phyloP scores from a whole-genome alignment of 2,329 filamentous ascomycete species.

The Ophiocordyceps australis region DNA sequence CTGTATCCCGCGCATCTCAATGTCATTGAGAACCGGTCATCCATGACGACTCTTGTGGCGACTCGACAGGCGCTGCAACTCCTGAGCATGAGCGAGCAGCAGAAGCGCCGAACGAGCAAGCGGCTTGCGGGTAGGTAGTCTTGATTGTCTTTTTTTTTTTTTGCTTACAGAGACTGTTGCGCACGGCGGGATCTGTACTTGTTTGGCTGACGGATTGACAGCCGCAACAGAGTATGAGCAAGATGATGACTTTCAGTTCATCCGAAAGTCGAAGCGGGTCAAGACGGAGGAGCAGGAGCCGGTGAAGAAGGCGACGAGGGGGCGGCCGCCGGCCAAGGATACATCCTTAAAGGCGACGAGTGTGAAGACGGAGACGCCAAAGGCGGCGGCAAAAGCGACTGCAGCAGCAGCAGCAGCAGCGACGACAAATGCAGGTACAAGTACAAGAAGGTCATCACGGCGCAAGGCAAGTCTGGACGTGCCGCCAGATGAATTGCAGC shows the following conservation, averaged over 20 bases:
- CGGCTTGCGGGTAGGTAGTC: slow-evolving; percentile 38
- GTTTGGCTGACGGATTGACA: slow-evolving; percentile 4
- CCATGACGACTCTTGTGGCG: slow-evolving; percentile 54
- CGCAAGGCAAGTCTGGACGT: slow-evolving; percentile 21
- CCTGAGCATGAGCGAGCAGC: slow-evolving; percentile 51
- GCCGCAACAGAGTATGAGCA: slow-evolving; percentile 40
- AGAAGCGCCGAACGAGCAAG: slow-evolving; percentile 44
- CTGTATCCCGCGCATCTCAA: no score
- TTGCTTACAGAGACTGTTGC: no score
- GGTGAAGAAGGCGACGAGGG: slow-evolving; percentile 20
- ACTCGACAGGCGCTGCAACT: slow-evolving; percentile 46
- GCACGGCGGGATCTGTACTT: no score
- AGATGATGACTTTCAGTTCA: slow-evolving; percentile 62
- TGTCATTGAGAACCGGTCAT: slow-evolving; percentile 21
- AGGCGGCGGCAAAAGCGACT: slow-evolving; percentile 2
- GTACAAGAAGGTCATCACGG: slow-evolving; percentile 13
- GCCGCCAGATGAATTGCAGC: slow-evolving; percentile 17
- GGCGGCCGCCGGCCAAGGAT: slow-evolving; percentile 11
- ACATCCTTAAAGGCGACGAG: slow-evolving; percentile 8
- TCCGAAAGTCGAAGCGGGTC: slow-evolving; percentile 45
- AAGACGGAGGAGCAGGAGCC: slow-evolving; percentile 35
- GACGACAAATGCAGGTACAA: slow-evolving; percentile 6
- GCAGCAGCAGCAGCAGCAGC: slow-evolving; percentile 4
- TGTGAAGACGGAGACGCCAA: neutral
- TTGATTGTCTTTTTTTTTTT: no score